Evolutionary conservation across 108 stramenopile genomes (phyloP).

Genomic region (Epithemia pelagica): DNA sequence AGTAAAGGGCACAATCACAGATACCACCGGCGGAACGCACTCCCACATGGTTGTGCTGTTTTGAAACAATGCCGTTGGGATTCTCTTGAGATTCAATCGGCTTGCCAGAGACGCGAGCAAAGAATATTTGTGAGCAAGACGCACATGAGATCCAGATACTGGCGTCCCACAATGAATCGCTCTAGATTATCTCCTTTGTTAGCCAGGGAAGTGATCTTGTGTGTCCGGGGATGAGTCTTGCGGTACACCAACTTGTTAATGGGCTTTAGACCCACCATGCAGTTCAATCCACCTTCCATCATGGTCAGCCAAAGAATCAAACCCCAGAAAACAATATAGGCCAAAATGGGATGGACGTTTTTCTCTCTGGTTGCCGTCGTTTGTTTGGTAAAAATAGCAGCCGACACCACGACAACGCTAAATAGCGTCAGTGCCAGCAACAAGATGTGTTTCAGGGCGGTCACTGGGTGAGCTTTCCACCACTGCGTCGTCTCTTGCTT

Average conservation of each 20-base stretch:
- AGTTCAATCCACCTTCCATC: slow-evolving; percentile 36
- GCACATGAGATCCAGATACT: slow-evolving; percentile 28
- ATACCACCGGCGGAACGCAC: slow-evolving; percentile 36
- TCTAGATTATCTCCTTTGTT: slow-evolving; percentile 34
- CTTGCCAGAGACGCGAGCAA: slow-evolving; percentile 9
- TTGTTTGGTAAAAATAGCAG: slow-evolving; percentile 29
- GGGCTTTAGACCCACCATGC: slow-evolving; percentile 26
- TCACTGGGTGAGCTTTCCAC: too few species aligned
- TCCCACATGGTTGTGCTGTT: slow-evolving; percentile 49
- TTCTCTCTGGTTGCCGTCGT: slow-evolving; percentile 28
- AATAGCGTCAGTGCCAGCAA: slow-evolving; percentile 30
- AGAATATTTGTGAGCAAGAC: slow-evolving; percentile 20
- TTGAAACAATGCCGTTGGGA: slow-evolving; percentile 30
- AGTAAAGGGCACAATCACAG: slow-evolving; percentile 42
- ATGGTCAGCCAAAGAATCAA: slow-evolving; percentile 27
- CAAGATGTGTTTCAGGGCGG: too few species aligned
- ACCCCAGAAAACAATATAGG: slow-evolving; percentile 31
- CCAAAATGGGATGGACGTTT: too few species aligned
- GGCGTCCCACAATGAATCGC: slow-evolving; percentile 34
- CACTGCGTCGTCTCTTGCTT: too few species aligned
- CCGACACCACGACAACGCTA: slow-evolving; percentile 21
- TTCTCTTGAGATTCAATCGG: slow-evolving; percentile 2
- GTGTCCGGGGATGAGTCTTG: slow-evolving; percentile 20
- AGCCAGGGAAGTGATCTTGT: slow-evolving; percentile 18
- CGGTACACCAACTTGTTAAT: slow-evolving; percentile 20